Evolutionary conservation across 148 eudicot genomes (phyloP).

Genomic region (Oxyria digyna): DNA sequence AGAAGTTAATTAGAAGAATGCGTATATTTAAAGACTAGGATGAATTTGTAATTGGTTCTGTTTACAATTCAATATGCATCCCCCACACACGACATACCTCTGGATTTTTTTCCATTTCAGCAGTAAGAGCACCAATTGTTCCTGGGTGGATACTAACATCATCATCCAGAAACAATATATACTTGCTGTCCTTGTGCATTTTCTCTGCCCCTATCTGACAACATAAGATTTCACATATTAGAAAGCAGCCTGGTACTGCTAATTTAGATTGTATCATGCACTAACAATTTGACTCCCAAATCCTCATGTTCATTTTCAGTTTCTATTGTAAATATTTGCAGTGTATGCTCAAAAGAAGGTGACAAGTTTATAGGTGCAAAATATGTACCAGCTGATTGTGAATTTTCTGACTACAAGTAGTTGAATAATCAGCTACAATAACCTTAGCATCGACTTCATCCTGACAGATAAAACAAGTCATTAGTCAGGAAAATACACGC

Average conservation of each 20-base stretch:
- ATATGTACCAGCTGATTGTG: conserved; percentile 88
- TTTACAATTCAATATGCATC: neutral
- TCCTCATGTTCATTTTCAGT: neutral
- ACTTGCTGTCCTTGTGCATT: conserved; percentile 94
- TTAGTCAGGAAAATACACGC: neutral
- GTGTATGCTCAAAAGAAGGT: neutral
- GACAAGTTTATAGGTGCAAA: neutral
- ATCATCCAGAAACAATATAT: conserved; percentile 88
- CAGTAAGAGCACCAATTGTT: conserved; percentile 89
- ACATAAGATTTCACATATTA: conserved; percentile 1
- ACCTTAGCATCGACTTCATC: conserved; percentile 75
- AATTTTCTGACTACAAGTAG: conserved; percentile 96
- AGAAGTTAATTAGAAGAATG: too few species aligned
- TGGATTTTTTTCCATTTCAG: conserved; percentile 89
- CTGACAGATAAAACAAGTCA: conserved; percentile 27
- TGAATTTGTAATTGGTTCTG: neutral
- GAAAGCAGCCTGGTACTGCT: neutral
- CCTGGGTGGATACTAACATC: conserved; percentile 98
- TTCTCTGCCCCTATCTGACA: conserved; percentile 83
- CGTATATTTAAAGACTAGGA: neutral
- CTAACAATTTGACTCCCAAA: neutral
- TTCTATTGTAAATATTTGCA: neutral
- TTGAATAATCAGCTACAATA: conserved; percentile 81
- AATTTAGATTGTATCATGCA: neutral
- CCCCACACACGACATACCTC: conserved; percentile 34